Evolutionary conservation across 202 grass and related monocot species (phyloP).

Genomic region (Zoysia matrella): DNA sequence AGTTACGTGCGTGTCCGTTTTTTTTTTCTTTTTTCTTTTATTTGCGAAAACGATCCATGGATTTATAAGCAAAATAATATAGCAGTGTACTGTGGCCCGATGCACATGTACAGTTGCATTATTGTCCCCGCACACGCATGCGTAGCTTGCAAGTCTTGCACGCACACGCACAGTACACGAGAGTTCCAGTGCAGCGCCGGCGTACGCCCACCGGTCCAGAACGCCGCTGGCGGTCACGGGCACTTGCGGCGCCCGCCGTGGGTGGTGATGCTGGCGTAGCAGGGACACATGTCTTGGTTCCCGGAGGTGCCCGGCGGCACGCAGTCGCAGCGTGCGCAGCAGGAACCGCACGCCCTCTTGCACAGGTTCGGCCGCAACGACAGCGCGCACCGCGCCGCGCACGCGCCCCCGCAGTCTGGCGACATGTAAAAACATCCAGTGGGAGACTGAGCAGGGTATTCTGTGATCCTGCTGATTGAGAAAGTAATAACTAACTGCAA

Average conservation of each 20-base stretch:
- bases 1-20: no score
- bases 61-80: no score
- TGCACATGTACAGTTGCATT: not conserved
- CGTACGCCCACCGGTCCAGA: not conserved
- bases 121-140: not conserved
- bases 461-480: not conserved
- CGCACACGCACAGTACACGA: not conserved
- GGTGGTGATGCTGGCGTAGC: constrained; percentile 46
- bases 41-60: no score
- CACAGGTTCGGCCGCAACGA: constrained; percentile 37
- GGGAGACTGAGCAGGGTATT: not conserved
- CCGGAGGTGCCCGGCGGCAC: constrained; percentile 52
- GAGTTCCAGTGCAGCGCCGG: not conserved
- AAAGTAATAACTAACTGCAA: not conserved
- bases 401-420: constrained; percentile 42
- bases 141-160: not conserved
- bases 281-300: constrained; percentile 33
- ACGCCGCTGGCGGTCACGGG: constrained; percentile 12
- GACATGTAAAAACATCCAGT: no score
- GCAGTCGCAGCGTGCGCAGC: constrained; percentile 53
- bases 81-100: no score
- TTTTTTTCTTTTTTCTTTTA: no score
- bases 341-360: constrained; percentile 49
- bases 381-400: constrained; percentile 39
- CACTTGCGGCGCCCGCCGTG: constrained; percentile 44